Base-by-base conservation (phyloP, 495 filamentous ascomycete genomes). In the Trichoderma orchidacearum region DNA sequence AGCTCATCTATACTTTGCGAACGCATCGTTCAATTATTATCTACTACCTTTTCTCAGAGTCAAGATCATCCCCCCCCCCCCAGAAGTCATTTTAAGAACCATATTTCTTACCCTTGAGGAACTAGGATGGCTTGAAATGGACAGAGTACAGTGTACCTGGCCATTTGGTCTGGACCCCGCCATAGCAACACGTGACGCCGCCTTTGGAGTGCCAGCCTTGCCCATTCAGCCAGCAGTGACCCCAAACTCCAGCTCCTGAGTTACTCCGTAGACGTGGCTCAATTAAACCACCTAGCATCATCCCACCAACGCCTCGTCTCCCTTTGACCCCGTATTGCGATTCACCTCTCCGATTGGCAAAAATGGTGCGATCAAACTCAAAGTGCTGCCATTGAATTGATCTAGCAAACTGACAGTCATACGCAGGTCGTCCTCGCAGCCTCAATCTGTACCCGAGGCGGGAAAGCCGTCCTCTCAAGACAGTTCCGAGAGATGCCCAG, bases 391-490 rank as follows among this genome's bases (percentile, higher is more conserved):
- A n/a, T n/a, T n/a, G n/a, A n/a, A n/a, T n/a, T n/a, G n/a, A n/a
- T n/a, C n/a, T n/a, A n/a, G n/a, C n/a, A n/a, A n/a, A 30, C 30
- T 31, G 27, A 31, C 30, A n/a, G 53, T 29, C 17, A 18, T 56
- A 55, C 36, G 31, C 65, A 95, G 93, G 93, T 98, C 70, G 87
- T 98, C 68, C 89, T 98, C 66, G 93, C 93, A 72, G 93, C 93
- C 56, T 97, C 94, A 66, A 96, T 98, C 78, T 97, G 93, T 72
- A 97, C 94, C 66, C 86, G 93, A 59, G 93, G 93, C 67, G 93
- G 93, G 61, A 97, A 97, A 76, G 87, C 90, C 63, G 90, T 98
- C 64, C 81, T 98, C 63, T 96, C 93, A 56, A 86, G 93, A 59
- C 90, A 95, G 71, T 98, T 98, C 69, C 83, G 90, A 61, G 90